Evolutionary conservation across 2,329 filamentous ascomycete genomes (phyloP).

Genomic region (Aspergillus quadricinctus): DNA sequence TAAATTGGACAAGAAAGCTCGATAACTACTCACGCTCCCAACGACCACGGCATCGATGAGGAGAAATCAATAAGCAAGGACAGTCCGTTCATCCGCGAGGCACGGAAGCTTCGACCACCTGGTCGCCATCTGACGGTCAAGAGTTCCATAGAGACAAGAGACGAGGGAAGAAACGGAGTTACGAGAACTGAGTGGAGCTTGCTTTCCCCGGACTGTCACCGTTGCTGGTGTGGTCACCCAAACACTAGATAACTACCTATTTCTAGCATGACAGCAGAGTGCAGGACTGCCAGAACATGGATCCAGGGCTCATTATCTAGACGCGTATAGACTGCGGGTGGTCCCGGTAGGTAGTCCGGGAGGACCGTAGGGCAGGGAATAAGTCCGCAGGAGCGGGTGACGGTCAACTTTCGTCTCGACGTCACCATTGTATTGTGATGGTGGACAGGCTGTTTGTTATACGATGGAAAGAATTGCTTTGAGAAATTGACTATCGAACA

Average conservation of each 20-base stretch:
- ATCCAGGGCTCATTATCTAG: not conserved
- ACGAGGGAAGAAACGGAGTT: not conserved
- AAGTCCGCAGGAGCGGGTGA: not conserved
- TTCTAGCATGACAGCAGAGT: not conserved
- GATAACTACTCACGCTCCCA: too few relatives aligned
- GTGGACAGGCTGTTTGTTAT: not conserved
- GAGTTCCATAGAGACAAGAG: not conserved
- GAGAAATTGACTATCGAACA: not conserved
- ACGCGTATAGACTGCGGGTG: conserved; percentile 5
- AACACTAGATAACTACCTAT: not conserved
- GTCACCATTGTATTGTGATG: not conserved
- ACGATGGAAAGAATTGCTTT: not conserved
- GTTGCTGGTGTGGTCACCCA: not conserved
- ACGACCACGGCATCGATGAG: too few relatives aligned
- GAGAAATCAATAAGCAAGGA: too few relatives aligned
- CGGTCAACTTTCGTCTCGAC: not conserved
- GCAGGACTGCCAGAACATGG: not conserved
- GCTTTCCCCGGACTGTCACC: not conserved
- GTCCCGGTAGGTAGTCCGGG: conserved; percentile 9
- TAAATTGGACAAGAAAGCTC: too few relatives aligned
- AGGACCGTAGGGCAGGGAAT: conserved; percentile 7
- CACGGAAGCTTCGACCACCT: too few relatives aligned
- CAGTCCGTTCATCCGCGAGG: too few relatives aligned
- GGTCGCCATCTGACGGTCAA: too few relatives aligned
- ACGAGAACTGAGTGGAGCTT: not conserved